phyloP scores from a whole-genome alignment of 108 stramenopile genomes.

The Tribonema minus region DNA sequence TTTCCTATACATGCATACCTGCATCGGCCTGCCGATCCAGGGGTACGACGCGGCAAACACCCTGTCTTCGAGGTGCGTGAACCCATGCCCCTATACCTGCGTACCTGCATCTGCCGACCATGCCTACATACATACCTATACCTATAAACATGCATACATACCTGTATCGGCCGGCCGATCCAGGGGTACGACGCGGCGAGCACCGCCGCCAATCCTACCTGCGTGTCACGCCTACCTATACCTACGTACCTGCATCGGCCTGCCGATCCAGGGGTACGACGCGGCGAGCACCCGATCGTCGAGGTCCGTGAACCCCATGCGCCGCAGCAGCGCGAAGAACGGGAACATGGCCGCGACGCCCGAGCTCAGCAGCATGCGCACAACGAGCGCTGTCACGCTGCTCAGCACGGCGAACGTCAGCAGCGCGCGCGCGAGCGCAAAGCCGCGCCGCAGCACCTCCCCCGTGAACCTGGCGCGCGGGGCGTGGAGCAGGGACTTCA shows the following conservation, averaged over 20 bases:
- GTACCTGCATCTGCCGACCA: conserved; percentile 52
- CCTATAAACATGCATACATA: too few species aligned
- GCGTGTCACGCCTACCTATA: too few species aligned
- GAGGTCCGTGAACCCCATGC: conserved; percentile 55
- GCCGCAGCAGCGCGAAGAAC: conserved; percentile 54
- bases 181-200: conserved; percentile 64
- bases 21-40: conserved; percentile 62
- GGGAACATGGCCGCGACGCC: conserved; percentile 70
- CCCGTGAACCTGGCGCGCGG: too few species aligned
- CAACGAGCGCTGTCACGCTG: conserved; percentile 65
- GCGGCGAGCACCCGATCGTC: conserved; percentile 59
- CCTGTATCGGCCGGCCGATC: conserved; percentile 60
- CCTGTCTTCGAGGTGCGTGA: not conserved
- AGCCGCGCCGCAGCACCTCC: too few species aligned
- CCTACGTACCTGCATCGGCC: too few species aligned
- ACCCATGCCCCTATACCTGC: too few species aligned
- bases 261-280: conserved; percentile 69
- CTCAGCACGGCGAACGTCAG: conserved; percentile 65
- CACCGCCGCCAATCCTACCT: conserved; percentile 31
- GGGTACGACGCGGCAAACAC: conserved; percentile 63
- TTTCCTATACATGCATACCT: too few species aligned
- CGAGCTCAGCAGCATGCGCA: conserved; percentile 62
- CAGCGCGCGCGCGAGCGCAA: too few species aligned
- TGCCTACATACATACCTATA: too few species aligned
- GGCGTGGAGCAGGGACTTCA: too few species aligned